Percentiles rank a stretch among this genome's conserved stretches.
phyloP scores from a whole-genome alignment of 441 rosid genomes.

The Arabidopsis lyrata region DNA sequence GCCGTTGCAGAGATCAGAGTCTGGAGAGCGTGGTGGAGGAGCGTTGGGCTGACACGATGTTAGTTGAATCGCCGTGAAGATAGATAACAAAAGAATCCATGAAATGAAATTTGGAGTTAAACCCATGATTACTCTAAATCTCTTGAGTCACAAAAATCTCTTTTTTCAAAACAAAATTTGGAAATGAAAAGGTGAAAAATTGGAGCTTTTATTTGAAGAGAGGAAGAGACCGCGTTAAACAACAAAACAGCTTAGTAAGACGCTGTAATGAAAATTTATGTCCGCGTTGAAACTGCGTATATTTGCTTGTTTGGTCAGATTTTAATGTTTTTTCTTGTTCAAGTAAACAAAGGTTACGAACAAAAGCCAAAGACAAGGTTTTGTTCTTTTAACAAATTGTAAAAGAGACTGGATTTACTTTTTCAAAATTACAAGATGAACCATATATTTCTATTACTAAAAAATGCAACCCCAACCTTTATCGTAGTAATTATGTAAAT shows the following conservation, averaged over 20 bases:
- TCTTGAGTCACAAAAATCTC: background rate
- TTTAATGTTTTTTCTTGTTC: constrained; percentile 20
- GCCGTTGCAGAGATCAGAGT: constrained; percentile 69
- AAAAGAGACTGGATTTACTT: background rate
- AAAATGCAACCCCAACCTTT: background rate
- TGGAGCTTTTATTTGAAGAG: constrained; percentile 15
- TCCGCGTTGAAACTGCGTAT: constrained; percentile 34
- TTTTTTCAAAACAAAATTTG: background rate
- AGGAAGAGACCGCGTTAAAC: constrained; percentile 41
- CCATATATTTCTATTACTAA: background rate
- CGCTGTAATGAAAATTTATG: constrained; percentile 33
- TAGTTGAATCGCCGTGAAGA: constrained; percentile 42
- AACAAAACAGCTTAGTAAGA: constrained; percentile 21
- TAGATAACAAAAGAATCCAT: constrained; percentile 36
- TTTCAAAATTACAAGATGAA: background rate
- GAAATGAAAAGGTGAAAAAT: background rate
- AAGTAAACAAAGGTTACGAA: constrained; percentile 21
- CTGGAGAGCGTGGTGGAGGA: constrained; percentile 51
- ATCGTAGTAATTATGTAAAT: background rate
- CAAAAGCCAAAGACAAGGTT: background rate
- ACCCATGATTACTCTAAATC: constrained; percentile 25
- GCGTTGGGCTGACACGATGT: constrained; percentile 51
- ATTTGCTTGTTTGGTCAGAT: constrained; percentile 5
- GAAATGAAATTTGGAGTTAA: constrained; percentile 5
- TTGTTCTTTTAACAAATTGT: background rate